Evolutionary conservation across 192 early-diverging fungal genomes (phyloP), one percentile per base, ranked within the genome.

Genomic region (Coemansia sp.): DNA sequence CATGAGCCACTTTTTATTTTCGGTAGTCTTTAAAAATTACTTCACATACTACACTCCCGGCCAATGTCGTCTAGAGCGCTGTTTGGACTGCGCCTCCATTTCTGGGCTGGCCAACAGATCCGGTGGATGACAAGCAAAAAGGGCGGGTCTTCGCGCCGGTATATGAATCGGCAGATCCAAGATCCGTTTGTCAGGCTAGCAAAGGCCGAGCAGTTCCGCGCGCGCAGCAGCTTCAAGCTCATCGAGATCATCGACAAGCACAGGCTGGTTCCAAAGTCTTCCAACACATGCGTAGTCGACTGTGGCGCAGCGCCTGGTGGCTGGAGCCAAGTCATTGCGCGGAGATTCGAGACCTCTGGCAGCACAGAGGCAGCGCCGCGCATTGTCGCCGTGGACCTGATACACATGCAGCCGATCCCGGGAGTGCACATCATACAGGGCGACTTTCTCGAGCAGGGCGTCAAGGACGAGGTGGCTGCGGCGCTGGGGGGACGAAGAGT

Each of bases 281-380:
- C 24, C 22, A 19, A 41, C 22, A 24, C 35, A 24, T 80, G 76
- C 44, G 81, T 82, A 22, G 81, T 84, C 55, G 89, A 87, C 58
- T 85, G 85, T 42, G 90, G 90, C 0, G 87, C 89, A 14, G 70
- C 84, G 14, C 91, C 91, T 0, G 91, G 91, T 42, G 87, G 90
- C 3, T 92, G 91, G 91, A 83, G 84, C 65, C 88, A 91, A 67
- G 88, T 90, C 19, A 68, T 83, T 11, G 80, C 85, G 1, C 68
- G 70, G 32, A 69, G 72, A 22, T 57, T 80, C 10, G 39, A 24
- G 18, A 9, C 54, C 11, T 15, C 38, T 39, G 14, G 32, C 29
- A 11, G 27, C 50, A 17, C 3, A 14, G 14, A n/a, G 17, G 38
- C 38, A 0, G 7, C 18, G 8, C 33, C 65, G 33, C 63, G 53